phyloP scores from a whole-genome alignment of 2,329 filamentous ascomycete genomes.

The Penicillium decumbens region DNA sequence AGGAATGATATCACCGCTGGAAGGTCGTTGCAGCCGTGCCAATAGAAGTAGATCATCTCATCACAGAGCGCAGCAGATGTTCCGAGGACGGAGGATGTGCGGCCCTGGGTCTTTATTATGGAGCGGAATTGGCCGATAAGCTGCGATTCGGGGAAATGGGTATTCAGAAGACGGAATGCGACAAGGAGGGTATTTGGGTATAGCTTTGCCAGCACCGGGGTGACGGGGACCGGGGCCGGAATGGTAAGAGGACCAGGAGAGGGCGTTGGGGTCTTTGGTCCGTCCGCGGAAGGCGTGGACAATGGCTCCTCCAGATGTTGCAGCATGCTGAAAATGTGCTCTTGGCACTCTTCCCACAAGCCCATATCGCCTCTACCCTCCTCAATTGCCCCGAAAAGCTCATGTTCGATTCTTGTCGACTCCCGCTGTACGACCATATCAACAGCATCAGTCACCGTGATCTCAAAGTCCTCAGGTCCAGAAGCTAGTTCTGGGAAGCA shows the following conservation, averaged over 20 bases:
- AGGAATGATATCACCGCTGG: conserved; percentile 38
- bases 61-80: conserved; percentile 42
- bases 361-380: conserved; percentile 31
- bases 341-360: conserved; percentile 39
- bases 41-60: conserved; percentile 42
- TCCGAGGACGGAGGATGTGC: conserved; percentile 42
- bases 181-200: conserved; percentile 42
- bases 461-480: conserved; percentile 5
- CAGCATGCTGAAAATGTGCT: conserved; percentile 40
- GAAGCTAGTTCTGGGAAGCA: conserved; percentile 13
- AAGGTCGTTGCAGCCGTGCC: conserved; percentile 41
- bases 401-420: conserved; percentile 28
- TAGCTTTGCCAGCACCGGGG: conserved; percentile 32
- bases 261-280: neutral
- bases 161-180: conserved; percentile 39
- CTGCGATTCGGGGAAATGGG: conserved; percentile 39
- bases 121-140: conserved; percentile 40
- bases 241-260: conserved; percentile 25
- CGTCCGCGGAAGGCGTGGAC: neutral
- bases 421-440: conserved; percentile 30
- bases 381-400: conserved; percentile 28
- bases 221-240: conserved; percentile 29
- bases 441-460: conserved; percentile 23
- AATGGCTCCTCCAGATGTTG: conserved; percentile 21
- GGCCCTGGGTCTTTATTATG: conserved; percentile 39